phyloP scores from a whole-genome alignment of 495 filamentous ascomycete species.

The Penicillium longicatenatum region DNA sequence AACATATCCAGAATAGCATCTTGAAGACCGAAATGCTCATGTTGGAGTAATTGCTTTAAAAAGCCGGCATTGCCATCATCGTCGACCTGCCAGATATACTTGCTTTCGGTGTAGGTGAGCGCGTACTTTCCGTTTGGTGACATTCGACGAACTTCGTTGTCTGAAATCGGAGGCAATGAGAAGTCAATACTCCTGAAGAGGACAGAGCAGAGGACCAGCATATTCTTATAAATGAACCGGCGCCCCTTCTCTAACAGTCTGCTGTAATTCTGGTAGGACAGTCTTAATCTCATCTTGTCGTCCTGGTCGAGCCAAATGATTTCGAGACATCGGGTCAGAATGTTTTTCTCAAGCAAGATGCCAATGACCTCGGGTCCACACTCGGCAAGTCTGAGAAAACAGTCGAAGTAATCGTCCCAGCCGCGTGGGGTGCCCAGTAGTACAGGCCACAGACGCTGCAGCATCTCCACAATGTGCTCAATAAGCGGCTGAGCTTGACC shows the following conservation, averaged over 20 bases:
- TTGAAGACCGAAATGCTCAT: slow-evolving; percentile 29
- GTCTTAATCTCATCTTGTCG: slow-evolving; percentile 52
- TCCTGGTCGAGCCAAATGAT: slow-evolving; percentile 62
- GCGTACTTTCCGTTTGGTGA: slow-evolving; percentile 34
- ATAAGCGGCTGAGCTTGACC: slow-evolving; percentile 45
- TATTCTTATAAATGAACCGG: slow-evolving; percentile 43
- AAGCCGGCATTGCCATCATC: slow-evolving; percentile 38
- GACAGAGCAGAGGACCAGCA: slow-evolving; percentile 45
- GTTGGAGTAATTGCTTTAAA: slow-evolving; percentile 47
- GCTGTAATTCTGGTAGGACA: slow-evolving; percentile 55
- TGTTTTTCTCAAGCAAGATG: slow-evolving; percentile 55
- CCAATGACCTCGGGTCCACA: slow-evolving; percentile 56
- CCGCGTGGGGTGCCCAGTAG: slow-evolving; percentile 60
- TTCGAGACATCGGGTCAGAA: slow-evolving; percentile 59
- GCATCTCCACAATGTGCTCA: slow-evolving; percentile 52
- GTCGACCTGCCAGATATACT: slow-evolving; percentile 35
- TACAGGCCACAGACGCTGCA: slow-evolving; percentile 54
- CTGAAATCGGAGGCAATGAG: slow-evolving; percentile 26
- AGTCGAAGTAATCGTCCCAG: slow-evolving; percentile 82
- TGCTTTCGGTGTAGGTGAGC: slow-evolving; percentile 42
- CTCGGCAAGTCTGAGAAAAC: slow-evolving; percentile 60
- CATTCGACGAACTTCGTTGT: slow-evolving; percentile 30
- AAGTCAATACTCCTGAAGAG: slow-evolving; percentile 48
- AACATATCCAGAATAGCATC: slow-evolving; percentile 40
- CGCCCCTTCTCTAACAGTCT: slow-evolving; percentile 59